Evolutionary conservation across 108 stramenopile genomes (phyloP), one percentile per base, ranked within the genome.

Genomic region (Stephanodiscus triporus): DNA sequence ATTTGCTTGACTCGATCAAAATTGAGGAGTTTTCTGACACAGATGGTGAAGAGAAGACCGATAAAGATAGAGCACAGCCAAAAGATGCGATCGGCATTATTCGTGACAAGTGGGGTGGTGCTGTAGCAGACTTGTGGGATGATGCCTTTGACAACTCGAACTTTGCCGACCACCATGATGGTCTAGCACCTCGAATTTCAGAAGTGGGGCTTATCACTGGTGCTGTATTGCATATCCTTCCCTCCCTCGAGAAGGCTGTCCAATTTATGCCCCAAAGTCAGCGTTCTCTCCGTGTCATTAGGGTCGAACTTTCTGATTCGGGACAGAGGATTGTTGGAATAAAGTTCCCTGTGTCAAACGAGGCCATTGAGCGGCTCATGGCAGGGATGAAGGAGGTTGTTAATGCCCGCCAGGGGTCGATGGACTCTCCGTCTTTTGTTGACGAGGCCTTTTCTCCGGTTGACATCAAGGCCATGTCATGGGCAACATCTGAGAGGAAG

Each of bases 231-330:
- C 86, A 87, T 70, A 30, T 85, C 23, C 67, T 87, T 23, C 86
- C 81, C 2, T 70, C 80, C n/a, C 73, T 89, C 22, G 88, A 85
- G 40, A 80, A 83, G 62, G 76, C 81, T 38, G 86, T 89, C 23
- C 61, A 66, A 11, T 38, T 78, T 17, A 63, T 66, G 26, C 37
- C 59, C 16, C 49, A 65, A 65, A 60, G 29, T 24, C 84, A 89
- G 38, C 59, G 61, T 37, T 40, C 82, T 37, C 73, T 89, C 6
- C 79, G 70, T 59, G 84, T 87, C 20, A 68, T 84, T 51, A 75
- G 88, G 17, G 83, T 85, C 14, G 81, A 83, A 60, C 37, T 70
- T 4, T 24, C 50, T 38, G 42, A 56, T 37, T 37, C 22, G 22
- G 62, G 63, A 19, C 64, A 75, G 30, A 64, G 82, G 11, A 71